Conservation (phyloP, 441 rosid species). For the Adansonia rubrostipa region DNA sequence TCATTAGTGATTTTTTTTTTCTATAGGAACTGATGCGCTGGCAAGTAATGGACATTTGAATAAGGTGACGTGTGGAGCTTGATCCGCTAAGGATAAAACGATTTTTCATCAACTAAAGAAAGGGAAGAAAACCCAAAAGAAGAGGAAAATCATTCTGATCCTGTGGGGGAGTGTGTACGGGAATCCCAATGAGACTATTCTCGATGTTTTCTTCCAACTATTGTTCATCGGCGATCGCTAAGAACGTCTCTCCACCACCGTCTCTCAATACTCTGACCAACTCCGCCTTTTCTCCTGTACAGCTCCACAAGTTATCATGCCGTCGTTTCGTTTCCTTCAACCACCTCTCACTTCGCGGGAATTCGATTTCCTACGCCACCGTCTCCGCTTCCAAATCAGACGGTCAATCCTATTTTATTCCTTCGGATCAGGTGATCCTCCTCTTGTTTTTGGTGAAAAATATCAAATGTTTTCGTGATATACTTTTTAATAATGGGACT, state of each 20-base stretch:
- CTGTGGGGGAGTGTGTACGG: not conserved
- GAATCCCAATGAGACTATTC: slow-evolving; percentile 8
- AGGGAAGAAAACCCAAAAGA: not conserved
- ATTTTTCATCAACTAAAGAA: not conserved
- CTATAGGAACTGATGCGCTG: too few relatives aligned
- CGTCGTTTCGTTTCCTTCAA: not conserved
- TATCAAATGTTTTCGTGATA: not conserved
- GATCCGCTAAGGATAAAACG: too few relatives aligned
- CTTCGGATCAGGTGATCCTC: slow-evolving; percentile 4
- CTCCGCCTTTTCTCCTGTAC: not conserved
- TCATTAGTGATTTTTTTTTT: too few relatives aligned
- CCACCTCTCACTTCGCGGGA: not conserved
- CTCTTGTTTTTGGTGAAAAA: not conserved
- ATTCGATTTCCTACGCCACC: slow-evolving; percentile 4
- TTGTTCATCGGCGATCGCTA: not conserved
- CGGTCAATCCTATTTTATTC: not conserved
- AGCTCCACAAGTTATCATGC: not conserved
- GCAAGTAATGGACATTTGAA: too few relatives aligned
- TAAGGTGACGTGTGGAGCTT: too few relatives aligned
- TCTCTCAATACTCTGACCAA: not conserved
- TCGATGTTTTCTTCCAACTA: slow-evolving; percentile 15
- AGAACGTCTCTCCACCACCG: not conserved
- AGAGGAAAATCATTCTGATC: not conserved
- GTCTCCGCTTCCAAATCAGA: slow-evolving; percentile 17
- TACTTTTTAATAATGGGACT: not conserved